A percentile compares a stretch with the other conserved stretches of the same genome.
Conservation (phyloP, 768 basidiomycete genomes). For the Phaffia australis region DNA sequence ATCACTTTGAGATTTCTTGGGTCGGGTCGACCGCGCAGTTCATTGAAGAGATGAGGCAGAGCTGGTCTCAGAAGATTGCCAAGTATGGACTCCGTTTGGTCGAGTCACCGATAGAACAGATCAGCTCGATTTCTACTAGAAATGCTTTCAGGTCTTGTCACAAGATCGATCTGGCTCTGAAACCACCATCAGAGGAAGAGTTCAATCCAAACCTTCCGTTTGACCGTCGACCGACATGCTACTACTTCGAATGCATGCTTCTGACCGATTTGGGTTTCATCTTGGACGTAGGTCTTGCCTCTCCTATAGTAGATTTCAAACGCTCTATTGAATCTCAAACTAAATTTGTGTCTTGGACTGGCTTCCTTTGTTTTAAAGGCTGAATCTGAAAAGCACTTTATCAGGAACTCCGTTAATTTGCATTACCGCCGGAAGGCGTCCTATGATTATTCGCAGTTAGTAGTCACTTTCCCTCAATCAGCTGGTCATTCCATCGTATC, state of each 20-base stretch:
- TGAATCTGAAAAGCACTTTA: conserved; percentile 21
- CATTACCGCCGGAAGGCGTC: conserved; percentile 54
- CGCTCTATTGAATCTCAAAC: neutral
- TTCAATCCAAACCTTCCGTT: conserved; percentile 51
- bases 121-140: conserved; percentile 69
- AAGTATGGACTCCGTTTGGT: conserved; percentile 21
- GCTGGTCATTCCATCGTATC: neutral
- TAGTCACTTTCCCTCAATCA: neutral
- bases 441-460: conserved; percentile 69
- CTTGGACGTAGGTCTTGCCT: conserved; percentile 14
- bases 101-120: conserved; percentile 72
- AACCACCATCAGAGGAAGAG: conserved; percentile 49
- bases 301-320: neutral
- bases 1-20: conserved; percentile 44
- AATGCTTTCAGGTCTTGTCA: conserved; percentile 88
- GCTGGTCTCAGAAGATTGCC: conserved; percentile 16
- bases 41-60: conserved; percentile 48
- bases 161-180: conserved; percentile 63
- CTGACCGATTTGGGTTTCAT: conserved; percentile 15
- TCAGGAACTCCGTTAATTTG: conserved; percentile 9
- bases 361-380: neutral
- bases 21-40: conserved; percentile 86
- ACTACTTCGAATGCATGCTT: conserved; percentile 41
- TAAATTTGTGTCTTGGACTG: too few species aligned
- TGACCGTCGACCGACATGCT: conserved; percentile 48